phyloP scores from a whole-genome alignment of 2,329 filamentous ascomycete genomes.

The Bertia moriformis region DNA sequence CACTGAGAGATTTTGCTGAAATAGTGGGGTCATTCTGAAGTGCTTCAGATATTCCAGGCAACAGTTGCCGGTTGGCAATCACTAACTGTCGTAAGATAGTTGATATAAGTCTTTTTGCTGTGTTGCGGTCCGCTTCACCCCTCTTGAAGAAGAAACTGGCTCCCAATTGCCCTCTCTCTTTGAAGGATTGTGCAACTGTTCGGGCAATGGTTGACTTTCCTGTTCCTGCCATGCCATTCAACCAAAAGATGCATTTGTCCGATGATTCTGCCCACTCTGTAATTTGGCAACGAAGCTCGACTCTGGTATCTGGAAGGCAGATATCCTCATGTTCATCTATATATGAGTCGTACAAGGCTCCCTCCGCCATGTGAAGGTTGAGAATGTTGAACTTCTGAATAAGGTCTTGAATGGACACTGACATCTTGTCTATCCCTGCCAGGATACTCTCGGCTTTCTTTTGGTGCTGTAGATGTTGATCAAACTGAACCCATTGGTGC shows the following conservation, averaged over 20 bases:
- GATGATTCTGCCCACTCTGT: conserved; percentile 9
- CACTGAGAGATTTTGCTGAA: conserved; percentile 9
- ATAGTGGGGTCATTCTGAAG: conserved; percentile 16
- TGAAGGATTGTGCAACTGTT: conserved; percentile 12
- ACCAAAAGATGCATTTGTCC: conserved; percentile 14
- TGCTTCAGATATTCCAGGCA: conserved; percentile 6
- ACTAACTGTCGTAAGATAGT: conserved; percentile 12
- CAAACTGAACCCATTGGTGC: conserved; percentile 2
- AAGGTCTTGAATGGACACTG: neutral
- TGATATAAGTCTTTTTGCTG: conserved; percentile 13
- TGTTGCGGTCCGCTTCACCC: conserved; percentile 12
- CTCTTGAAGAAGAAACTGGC: conserved; percentile 18
- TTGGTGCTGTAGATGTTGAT: conserved; percentile 4
- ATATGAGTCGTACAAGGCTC: neutral
- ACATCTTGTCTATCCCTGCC: neutral
- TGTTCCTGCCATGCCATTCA: conserved; percentile 16
- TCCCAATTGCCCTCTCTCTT: conserved; percentile 7
- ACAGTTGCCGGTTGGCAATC: conserved; percentile 6
- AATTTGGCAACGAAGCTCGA: conserved; percentile 9
- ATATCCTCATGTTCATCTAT: neutral
- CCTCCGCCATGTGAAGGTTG: neutral
- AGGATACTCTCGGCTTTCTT: neutral
- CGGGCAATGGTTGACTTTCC: conserved; percentile 18
- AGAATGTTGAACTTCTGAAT: neutral
- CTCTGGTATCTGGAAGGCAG: conserved; percentile 11